These are phyloP conservation scores for Aspergillus jensenii DNA, from an alignment of 2,329 filamentous ascomycete genomes.

Conservation along the genomic window DNA sequence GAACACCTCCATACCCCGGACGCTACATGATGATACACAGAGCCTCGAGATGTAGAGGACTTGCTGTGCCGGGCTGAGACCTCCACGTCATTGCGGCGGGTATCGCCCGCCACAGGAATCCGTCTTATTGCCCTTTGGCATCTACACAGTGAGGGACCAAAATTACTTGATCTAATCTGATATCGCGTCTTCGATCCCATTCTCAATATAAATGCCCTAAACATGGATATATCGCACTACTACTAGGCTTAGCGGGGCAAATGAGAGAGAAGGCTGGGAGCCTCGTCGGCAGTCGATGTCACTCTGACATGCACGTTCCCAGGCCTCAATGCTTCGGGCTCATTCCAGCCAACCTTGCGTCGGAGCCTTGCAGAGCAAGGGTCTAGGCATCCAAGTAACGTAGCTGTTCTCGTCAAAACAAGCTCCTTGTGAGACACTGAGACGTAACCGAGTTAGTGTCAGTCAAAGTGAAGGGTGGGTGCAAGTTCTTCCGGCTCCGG, in stretches of 20 bases:
- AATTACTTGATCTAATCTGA: constrained; percentile 66
- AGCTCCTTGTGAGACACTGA: background rate
- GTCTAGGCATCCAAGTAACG: background rate
- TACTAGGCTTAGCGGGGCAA: background rate
- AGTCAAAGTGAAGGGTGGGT: background rate
- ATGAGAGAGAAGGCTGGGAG: background rate
- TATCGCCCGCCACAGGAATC: constrained; percentile 18
- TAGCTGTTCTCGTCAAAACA: background rate
- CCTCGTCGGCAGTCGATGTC: background rate
- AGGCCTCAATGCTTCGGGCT: background rate
- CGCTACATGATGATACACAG: constrained; percentile 25
- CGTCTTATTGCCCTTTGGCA: constrained; percentile 17
- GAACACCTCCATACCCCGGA: constrained; percentile 2
- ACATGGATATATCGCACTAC: background rate
- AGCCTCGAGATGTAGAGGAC: constrained; percentile 22
- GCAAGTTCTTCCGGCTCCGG: constrained; percentile 20
- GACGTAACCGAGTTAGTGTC: background rate
- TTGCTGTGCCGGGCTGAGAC: constrained; percentile 19
- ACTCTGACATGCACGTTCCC: background rate
- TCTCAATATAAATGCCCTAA: background rate
- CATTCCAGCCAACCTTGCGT: background rate
- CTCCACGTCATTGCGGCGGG: constrained; percentile 8
- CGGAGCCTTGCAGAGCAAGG: background rate
- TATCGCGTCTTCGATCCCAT: constrained; percentile 18
- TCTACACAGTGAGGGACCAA: constrained; percentile 45